Base-by-base conservation (phyloP, 2,329 filamentous ascomycete genomes). In the Colletotrichum acutatum region DNA sequence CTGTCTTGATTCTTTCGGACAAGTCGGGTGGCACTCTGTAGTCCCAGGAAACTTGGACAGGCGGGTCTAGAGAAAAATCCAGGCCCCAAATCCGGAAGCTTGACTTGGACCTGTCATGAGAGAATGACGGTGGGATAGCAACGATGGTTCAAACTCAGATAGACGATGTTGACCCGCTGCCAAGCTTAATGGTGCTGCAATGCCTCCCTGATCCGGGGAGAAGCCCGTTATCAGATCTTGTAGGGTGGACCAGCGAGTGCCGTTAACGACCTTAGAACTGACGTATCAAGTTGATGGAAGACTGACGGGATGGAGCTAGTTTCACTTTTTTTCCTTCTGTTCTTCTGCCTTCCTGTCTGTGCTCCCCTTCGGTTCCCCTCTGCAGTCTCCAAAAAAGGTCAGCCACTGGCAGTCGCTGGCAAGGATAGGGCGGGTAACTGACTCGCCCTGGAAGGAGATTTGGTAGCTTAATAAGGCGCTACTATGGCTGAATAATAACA, bases 191-290 rank as follows among this genome's bases (percentile, higher is more conserved):
- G 66, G 34, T 30, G 34, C 26, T 52, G 8, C 60, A 65, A 28
- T 22, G 49, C 60, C 32, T 72, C 67, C 70, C 58, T 24, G 14
- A 57, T 70, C 49, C 60, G 60, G 66, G 66, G 60, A 37, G 60
- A 65, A 30, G 46, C 24, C 66, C 70, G 66, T 72, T 70, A 70
- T 72, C 70, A 72, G 70, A 72, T 72, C 66, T 57, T 19, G 58
- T 22, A 37, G 53, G 37, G 70, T 57, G 56, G 61, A 42, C 60
- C 32, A 32, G 37, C 60, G 68, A 65, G 32, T 60, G 56, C 66
- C 54, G 70, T 60, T 34, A 24, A 14, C 60, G 46, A 57, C 56
- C 46, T 30, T n/a, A 26, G 46, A n/a, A 70, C 34, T 61, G 70
- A 60, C 66, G 70, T 70, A 72, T 70, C 60, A 66, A 24, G 16